These are phyloP conservation scores for Musa troglodytarum DNA, from an alignment of 176 grass and related monocot species.

Conservation along the genomic window DNA sequence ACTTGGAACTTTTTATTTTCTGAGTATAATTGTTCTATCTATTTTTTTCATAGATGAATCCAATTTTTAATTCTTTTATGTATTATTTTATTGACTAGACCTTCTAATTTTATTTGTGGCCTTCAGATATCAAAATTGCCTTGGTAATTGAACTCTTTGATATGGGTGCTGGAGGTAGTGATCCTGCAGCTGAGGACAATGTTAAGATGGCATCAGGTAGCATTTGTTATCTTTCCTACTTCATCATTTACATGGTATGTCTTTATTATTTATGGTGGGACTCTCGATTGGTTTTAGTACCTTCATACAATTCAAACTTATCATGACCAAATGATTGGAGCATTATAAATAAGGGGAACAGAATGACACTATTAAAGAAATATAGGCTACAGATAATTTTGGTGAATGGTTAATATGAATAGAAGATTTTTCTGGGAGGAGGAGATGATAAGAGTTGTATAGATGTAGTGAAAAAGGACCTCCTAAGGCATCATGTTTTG, in stretches of 20 bases:
- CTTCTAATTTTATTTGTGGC: neutral
- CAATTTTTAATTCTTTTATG: no score
- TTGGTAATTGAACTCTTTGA: slow-evolving; percentile 93
- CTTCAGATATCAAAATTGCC: slow-evolving; percentile 81
- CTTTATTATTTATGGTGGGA: neutral
- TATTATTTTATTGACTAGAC: no score
- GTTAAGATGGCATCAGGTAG: slow-evolving; percentile 22
- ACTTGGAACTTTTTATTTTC: no score
- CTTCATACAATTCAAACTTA: neutral
- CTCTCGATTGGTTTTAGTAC: neutral
- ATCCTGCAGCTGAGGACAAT: slow-evolving; percentile 13
- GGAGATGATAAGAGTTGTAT: neutral
- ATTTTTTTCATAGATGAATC: no score
- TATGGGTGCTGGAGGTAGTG: slow-evolving; percentile 43
- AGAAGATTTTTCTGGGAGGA: neutral
- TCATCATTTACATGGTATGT: no score
- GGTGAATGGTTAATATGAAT: neutral
- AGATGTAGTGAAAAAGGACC: neutral
- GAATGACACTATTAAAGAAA: neutral
- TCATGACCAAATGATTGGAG: neutral
- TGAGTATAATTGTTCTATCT: no score
- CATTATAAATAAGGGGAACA: neutral
- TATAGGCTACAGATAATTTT: neutral
- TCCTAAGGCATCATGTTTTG: no score
- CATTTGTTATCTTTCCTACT: no score